Conservation (phyloP, 169 alveolate genomes). For the Plasmodium cynomolgi region DNA sequence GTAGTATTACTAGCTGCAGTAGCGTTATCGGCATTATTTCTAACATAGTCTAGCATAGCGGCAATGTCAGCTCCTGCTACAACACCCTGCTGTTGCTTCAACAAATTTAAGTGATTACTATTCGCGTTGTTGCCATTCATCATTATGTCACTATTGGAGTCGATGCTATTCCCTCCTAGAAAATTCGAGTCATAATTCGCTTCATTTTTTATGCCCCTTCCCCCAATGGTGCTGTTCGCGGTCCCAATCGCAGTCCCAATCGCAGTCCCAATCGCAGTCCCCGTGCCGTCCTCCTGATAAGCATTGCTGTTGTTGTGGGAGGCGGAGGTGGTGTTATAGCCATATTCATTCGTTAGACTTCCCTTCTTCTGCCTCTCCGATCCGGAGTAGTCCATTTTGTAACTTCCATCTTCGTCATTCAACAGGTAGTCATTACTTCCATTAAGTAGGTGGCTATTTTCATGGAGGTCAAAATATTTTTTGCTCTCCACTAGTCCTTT, state of each 20-base stretch:
- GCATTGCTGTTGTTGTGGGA: neutral
- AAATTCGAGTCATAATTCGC: neutral
- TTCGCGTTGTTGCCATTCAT: neutral
- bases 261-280: neutral
- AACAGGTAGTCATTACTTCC: neutral
- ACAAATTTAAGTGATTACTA: neutral
- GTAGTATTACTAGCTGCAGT: neutral
- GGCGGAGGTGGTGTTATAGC: neutral
- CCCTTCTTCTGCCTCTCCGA: neutral
- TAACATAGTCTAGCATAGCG: neutral
- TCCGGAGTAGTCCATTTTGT: constrained; percentile 7
- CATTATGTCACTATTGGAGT: neutral
- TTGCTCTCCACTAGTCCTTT: neutral
- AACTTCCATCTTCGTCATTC: neutral
- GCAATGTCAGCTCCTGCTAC: neutral
- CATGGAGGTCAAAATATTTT: neutral
- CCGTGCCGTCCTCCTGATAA: neutral
- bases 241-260: neutral
- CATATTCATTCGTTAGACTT: neutral
- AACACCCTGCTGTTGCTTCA: neutral
- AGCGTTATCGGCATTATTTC: neutral
- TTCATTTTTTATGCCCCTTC: constrained; percentile 3
- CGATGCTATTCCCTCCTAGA: neutral
- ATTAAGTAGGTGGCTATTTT: neutral
- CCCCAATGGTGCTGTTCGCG: neutral